A percentile compares a stretch with the other conserved stretches of the same genome.
Evolutionary conservation across 2,329 filamentous ascomycete genomes (phyloP).

Genomic region (Neonectria ditissima): DNA sequence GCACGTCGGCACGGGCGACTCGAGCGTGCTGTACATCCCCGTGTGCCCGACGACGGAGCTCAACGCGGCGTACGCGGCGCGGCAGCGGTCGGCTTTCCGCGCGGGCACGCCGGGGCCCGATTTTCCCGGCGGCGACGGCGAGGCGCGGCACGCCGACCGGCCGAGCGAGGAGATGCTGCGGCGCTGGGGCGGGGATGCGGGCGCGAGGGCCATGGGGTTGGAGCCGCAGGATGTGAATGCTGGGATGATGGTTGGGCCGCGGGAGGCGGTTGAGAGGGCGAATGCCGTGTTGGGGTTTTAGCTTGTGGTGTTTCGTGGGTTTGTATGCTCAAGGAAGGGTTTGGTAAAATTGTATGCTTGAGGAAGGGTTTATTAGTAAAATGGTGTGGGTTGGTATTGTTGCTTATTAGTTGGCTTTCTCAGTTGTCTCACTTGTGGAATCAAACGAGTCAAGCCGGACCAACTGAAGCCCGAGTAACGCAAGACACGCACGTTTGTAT

Average conservation of each 20-base stretch:
- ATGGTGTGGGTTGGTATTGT: neutral
- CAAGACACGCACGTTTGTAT: neutral
- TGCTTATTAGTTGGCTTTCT: neutral
- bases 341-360: too few species aligned
- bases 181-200: conserved; percentile 47
- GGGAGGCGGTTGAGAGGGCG: conserved; percentile 52
- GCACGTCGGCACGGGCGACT: conserved; percentile 78
- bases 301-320: too few species aligned
- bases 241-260: conserved; percentile 50
- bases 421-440: neutral
- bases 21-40: conserved; percentile 90
- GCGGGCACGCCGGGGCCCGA: conserved; percentile 76
- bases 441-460: neutral
- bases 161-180: conserved; percentile 56
- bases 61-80: conserved; percentile 77
- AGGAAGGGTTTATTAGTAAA: neutral
- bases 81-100: conserved; percentile 79
- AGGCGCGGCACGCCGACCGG: conserved; percentile 64
- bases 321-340: neutral
- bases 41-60: conserved; percentile 82
- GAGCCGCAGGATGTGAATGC: conserved; percentile 49
- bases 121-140: conserved; percentile 78
- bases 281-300: conserved; percentile 60
- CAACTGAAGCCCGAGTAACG: neutral
- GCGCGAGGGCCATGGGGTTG: conserved; percentile 60